Conservation (phyloP, 768 basidiomycete species). For the Mrakia blollopis region DNA sequence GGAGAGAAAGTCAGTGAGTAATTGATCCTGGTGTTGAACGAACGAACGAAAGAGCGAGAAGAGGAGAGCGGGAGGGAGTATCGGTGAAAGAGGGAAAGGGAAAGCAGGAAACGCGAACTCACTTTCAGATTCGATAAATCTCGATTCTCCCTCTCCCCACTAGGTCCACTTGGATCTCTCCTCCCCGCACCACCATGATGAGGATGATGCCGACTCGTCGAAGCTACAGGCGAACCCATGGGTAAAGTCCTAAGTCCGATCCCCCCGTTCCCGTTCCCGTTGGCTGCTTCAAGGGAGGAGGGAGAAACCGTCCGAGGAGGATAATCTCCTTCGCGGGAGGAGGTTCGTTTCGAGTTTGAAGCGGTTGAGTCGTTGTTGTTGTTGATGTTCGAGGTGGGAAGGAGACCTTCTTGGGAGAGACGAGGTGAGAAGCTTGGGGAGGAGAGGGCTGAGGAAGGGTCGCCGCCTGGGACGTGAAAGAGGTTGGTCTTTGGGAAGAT, state of each 20-base stretch:
- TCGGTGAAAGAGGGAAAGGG: not conserved
- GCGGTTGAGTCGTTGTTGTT: not conserved
- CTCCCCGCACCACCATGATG: conserved; percentile 36
- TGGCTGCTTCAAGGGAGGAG: conserved; percentile 7
- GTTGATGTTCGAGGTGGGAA: not conserved
- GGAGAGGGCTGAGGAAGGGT: conserved; percentile 2
- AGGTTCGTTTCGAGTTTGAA: not conserved
- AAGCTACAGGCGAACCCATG: conserved; percentile 28
- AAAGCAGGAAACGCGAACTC: not conserved
- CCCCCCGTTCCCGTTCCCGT: not conserved
- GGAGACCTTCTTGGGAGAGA: not conserved
- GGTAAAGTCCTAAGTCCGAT: conserved; percentile 21
- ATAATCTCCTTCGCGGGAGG: no score
- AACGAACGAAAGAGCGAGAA: conserved; percentile 34
- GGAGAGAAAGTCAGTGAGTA: not conserved
- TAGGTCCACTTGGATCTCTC: conserved; percentile 23
- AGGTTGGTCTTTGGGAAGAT: not conserved
- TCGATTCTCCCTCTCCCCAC: not conserved
- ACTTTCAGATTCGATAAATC: conserved; percentile 21
- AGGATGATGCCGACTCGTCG: conserved; percentile 1
- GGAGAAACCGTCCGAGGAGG: not conserved
- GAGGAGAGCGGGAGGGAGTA: conserved; percentile 38
- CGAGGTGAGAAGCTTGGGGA: conserved; percentile 12
- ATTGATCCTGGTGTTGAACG: no score
- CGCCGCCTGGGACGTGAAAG: not conserved